Base-by-base conservation (phyloP, 345 rosid genomes). In the Tarenaya hassleriana region DNA sequence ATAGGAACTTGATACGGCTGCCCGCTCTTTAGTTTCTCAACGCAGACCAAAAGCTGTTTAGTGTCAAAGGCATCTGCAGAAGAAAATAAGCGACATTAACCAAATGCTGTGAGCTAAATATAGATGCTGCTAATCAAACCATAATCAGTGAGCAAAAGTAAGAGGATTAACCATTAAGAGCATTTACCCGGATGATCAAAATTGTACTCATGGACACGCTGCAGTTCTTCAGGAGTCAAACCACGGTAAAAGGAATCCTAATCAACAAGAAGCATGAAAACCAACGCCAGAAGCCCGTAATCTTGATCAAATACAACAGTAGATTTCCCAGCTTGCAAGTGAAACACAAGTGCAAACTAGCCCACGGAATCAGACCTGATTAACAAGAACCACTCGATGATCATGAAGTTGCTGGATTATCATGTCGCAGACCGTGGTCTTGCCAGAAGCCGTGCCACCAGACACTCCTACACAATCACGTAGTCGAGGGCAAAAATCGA, bases 371-470 rank as follows among this genome's bases (percentile, higher is more conserved):
- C 52, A 11, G 56, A 92, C 97, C 99, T 94, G 99, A 69, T 75
- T 94, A 52, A 94, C 84, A 33, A 86, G 80, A 56, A 94, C 99
- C 43, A 88, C 84, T 2, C 99, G 95, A 66, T 94, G 99, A 77
- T 94, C 99, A 51, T 86, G 99, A 64, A 94, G 97, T 64, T 86
- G 91, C 55, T 94, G 97, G 62, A 94, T 94, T 43, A 94, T 94
- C 99, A 88, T 88, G 64, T 94, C 99, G 64, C 99, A 94, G 14
- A 94, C 99, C 0, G 97, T 94, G 8, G 99, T 94, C 72, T 94
- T 94, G 34, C 99, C 99, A 0, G 99, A 94, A 70, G 99, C 97
- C 5, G 97, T 94, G 64, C 99, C 99, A 47, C 99, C 99, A 7
- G 92, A 86, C 19, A 94, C 99, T 58, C 99, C 97, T 94, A 69